Conservation (phyloP, 1,284 basidiomycete species). For the Cryptococcus sp. region DNA sequence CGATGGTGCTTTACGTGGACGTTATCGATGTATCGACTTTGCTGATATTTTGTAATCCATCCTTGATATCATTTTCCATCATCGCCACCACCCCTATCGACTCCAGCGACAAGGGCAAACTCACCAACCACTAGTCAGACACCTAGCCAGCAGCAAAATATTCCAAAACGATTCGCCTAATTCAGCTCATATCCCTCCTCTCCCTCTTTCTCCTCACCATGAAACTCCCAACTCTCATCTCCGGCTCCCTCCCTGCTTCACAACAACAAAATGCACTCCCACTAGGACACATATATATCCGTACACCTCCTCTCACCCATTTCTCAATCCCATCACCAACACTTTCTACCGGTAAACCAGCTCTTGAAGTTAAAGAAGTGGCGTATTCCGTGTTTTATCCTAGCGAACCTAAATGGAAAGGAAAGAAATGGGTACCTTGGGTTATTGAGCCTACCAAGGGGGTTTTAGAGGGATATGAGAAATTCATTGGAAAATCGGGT, state of each 20-base stretch:
- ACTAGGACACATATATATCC: slow-evolving; percentile 26
- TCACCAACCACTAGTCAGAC: too few species aligned
- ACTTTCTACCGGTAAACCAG: slow-evolving; percentile 15
- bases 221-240: slow-evolving; percentile 16
- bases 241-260: slow-evolving; percentile 18
- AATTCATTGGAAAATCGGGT: slow-evolving; percentile 25
- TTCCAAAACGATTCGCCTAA: too few species aligned
- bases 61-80: too few species aligned
- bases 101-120: too few species aligned
- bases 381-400: slow-evolving; percentile 41
- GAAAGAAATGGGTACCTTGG: slow-evolving; percentile 18
- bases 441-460: slow-evolving; percentile 25
- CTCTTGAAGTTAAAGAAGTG: slow-evolving; percentile 22
- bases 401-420: slow-evolving; percentile 1
- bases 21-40: too few species aligned
- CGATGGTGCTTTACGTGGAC: too few species aligned
- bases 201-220: too few species aligned
- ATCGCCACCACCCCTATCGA: too few species aligned
- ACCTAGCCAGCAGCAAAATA: too few species aligned
- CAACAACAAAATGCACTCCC: slow-evolving; percentile 1
- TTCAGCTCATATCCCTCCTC: too few species aligned
- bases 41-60: too few species aligned
- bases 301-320: slow-evolving; percentile 12
- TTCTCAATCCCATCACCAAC: slow-evolving; percentile 15
- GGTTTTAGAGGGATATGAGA: slow-evolving; percentile 28